These are phyloP conservation scores for Logfia minima DNA, from an alignment of 129 eudicot species.

Conservation along the genomic window DNA sequence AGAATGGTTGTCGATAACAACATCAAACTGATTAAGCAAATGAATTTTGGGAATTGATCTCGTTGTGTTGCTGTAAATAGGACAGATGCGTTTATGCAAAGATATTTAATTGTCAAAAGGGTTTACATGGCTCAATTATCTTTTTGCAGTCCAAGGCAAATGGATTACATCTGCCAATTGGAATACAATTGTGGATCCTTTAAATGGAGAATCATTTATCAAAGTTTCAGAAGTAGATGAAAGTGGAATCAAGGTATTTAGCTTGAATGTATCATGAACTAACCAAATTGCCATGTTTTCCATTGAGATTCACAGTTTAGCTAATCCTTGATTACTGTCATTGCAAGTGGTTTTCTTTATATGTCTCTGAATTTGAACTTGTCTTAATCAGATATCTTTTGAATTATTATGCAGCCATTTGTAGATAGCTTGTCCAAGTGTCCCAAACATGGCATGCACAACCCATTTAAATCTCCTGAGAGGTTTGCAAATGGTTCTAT, in stretches of 20 bases:
- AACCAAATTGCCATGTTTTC: not conserved
- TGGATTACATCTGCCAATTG: slow-evolving; percentile 75
- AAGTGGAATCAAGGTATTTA: slow-evolving; percentile 62
- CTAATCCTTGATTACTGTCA: slow-evolving; percentile 12
- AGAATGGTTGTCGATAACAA: too few species aligned
- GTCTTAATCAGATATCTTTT: not conserved
- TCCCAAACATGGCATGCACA: slow-evolving; percentile 92
- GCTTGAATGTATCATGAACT: not conserved
- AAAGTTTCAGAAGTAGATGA: slow-evolving; percentile 85
- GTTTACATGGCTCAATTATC: slow-evolving; percentile 13
- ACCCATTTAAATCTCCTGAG: slow-evolving; percentile 92
- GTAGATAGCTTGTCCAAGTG: slow-evolving; percentile 85
- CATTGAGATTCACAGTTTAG: not conserved
- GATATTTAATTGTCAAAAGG: not conserved
- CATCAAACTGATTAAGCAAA: not conserved
- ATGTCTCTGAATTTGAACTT: not conserved
- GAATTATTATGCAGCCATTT: slow-evolving; percentile 70
- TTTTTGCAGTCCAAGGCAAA: slow-evolving; percentile 81
- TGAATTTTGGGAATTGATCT: not conserved
- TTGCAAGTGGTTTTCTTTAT: not conserved
- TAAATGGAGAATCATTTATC: slow-evolving; percentile 89
- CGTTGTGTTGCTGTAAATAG: slow-evolving; percentile 6
- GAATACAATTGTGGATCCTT: slow-evolving; percentile 87
- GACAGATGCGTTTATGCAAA: not conserved
- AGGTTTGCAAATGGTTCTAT: slow-evolving; percentile 43